These are phyloP conservation scores for Pichia sporocuriosa DNA, from an alignment of 805 yeast species.

Conservation along the genomic window DNA sequence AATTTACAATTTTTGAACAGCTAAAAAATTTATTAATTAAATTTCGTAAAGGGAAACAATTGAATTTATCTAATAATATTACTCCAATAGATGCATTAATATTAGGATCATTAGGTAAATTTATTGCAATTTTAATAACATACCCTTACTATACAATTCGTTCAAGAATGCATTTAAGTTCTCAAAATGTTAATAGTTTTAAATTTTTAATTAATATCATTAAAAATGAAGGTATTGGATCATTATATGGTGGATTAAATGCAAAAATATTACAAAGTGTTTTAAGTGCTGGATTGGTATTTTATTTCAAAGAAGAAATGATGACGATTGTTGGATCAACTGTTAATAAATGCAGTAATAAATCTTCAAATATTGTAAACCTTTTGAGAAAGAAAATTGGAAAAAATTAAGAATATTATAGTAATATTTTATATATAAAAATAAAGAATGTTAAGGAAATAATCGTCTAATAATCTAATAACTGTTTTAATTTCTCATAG, in stretches of 20 bases:
- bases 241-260: slow-evolving; percentile 75
- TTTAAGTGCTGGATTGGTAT: slow-evolving; percentile 81
- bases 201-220: slow-evolving; percentile 53
- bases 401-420: background rate
- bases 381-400: too few relatives aligned
- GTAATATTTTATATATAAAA: background rate
- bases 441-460: background rate
- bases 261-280: slow-evolving; percentile 81
- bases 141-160: slow-evolving; percentile 90
- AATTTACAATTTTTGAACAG: slow-evolving; percentile 88
- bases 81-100: slow-evolving; percentile 74
- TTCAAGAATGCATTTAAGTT: slow-evolving; percentile 74
- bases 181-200: slow-evolving; percentile 24
- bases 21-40: slow-evolving; percentile 58
- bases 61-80: too few relatives aligned
- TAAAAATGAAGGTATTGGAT: slow-evolving; percentile 62
- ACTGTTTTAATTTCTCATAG: slow-evolving; percentile 55
- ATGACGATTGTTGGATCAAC: slow-evolving; percentile 25
- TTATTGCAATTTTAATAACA: slow-evolving; percentile 81
- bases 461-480: slow-evolving; percentile 14
- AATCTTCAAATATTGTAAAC: background rate
- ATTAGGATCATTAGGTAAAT: slow-evolving; percentile 84
- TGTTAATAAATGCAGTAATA: background rate
- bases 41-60: background rate
- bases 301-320: slow-evolving; percentile 83